Conservation (phyloP, 257 asterid genomes). For the Haberlea rhodopensis region DNA sequence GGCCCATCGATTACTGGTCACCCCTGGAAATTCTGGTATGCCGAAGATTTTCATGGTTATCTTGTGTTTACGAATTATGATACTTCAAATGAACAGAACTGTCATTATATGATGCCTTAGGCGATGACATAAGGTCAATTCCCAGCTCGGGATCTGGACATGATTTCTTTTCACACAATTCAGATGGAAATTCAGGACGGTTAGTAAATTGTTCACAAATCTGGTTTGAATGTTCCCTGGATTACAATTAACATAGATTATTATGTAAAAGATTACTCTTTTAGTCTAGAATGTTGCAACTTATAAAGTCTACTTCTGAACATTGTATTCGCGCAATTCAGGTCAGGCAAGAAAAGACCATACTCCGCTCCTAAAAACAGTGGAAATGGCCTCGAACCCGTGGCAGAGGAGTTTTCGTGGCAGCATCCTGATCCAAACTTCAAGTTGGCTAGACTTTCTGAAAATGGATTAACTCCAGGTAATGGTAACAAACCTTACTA, state of each 20-base stretch:
- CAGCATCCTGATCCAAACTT: slow-evolving; percentile 48
- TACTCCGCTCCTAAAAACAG: slow-evolving; percentile 59
- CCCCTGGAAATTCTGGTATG: slow-evolving; percentile 74
- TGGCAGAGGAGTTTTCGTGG: slow-evolving; percentile 72
- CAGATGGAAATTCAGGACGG: slow-evolving; percentile 68
- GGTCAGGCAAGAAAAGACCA: slow-evolving; percentile 69
- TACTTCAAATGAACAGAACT: slow-evolving; percentile 17
- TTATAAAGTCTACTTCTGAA: slow-evolving; percentile 1
- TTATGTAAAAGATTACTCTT: background rate
- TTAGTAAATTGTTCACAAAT: slow-evolving; percentile 29
- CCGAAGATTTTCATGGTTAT: slow-evolving; percentile 5
- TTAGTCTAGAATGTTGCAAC: background rate
- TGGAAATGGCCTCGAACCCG: slow-evolving; percentile 72
- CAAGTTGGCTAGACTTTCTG: slow-evolving; percentile 50
- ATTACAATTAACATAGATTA: background rate
- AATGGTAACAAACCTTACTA: slow-evolving; percentile 37
- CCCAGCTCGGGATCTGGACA: slow-evolving; percentile 85
- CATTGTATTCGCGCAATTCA: slow-evolving; percentile 30
- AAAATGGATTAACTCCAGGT: slow-evolving; percentile 44
- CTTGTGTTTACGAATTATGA: background rate
- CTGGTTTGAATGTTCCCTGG: background rate
- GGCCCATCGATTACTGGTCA: slow-evolving; percentile 46
- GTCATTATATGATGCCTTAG: slow-evolving; percentile 33
- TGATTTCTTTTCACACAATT: slow-evolving; percentile 53
- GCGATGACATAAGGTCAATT: slow-evolving; percentile 58